Evolutionary conservation across 1,284 basidiomycete genomes (phyloP), one percentile per base, ranked within the genome.

Genomic region (Trametes hirsuta): DNA sequence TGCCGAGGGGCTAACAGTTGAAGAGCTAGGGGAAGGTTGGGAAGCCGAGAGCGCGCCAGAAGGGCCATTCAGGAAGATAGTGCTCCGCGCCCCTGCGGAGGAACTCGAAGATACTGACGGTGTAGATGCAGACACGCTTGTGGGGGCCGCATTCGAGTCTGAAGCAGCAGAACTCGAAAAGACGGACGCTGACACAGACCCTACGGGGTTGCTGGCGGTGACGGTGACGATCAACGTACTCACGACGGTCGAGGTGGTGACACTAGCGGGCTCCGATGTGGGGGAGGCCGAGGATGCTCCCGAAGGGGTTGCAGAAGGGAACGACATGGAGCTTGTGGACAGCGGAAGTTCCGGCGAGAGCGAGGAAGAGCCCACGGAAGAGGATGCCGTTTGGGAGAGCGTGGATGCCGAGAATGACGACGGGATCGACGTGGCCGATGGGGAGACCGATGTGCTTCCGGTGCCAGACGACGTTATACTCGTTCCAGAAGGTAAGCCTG

Each of bases 221-320:
- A 66, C 55, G 6, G 66, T 68, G 30, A 68, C 63, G 34, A 69
- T 41, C 4, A 67, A 46, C 14, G 68, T 69, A 46, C 65, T 67
- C n/a, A 68, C 58, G 10, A 68, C 66, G 2, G 65, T 66, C 0
- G 66, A 64, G 2, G 62, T 50, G 36, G 60, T 48, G 4, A 62
- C 45, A 10, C 58, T 57, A 0, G 57, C 56, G 2, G 64, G 61
- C 22, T 47, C 49, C 10, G 61, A 44, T 1, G 35, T 42, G 6
- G 55, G 34, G 4, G 53, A 24, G 2, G 8, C 25, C 15, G 47
- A 37, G 11, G 21, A 50, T 5, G 24, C 6, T 24, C 3, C 18
- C 36, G 18, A 40, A 37, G 37, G 18, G 12, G 42, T 47, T n/a
- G 45, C 50, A 30, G 42, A 24, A 2, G 52, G 35, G 24, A 50